phyloP scores from a whole-genome alignment of 345 rosid genomes.

The Eucalyptus lansdowneana region DNA sequence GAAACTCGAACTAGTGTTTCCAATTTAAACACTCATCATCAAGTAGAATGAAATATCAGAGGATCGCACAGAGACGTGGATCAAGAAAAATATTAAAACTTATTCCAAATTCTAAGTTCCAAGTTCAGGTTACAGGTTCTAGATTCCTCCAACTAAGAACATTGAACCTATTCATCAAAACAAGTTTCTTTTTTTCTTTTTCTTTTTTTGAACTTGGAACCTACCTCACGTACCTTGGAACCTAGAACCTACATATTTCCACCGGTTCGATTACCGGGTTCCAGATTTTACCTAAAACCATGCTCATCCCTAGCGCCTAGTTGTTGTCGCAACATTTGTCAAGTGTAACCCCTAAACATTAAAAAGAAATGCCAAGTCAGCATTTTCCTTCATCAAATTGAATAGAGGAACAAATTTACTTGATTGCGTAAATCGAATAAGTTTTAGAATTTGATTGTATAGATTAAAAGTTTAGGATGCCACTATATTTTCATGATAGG shows the following conservation, averaged over 20 bases:
- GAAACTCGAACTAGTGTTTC: too few species aligned
- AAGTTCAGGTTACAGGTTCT: fast-evolving
- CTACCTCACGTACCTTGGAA: too few species aligned
- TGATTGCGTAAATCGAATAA: neutral
- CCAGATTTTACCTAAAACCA: too few species aligned
- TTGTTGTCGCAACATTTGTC: neutral
- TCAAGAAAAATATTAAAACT: too few species aligned
- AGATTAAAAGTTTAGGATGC: neutral
- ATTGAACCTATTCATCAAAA: too few species aligned
- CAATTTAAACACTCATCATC: too few species aligned
- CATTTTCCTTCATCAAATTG: neutral
- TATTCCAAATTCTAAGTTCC: too few species aligned
- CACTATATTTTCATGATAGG: neutral
- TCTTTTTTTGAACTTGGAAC: too few species aligned
- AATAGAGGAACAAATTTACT: neutral
- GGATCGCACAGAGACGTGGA: fast-evolving
- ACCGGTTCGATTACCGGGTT: fast-evolving
- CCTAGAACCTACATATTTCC: too few species aligned
- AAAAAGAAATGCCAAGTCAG: neutral
- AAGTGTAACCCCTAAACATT: neutral
- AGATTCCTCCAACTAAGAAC: too few species aligned
- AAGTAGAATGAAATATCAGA: fast-evolving
- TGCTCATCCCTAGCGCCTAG: neutral
- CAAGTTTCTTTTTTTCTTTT: fast-evolving
- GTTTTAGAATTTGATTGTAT: neutral